Conservation (phyloP, 306 rosid species). For the Dalbergia cultrata region DNA sequence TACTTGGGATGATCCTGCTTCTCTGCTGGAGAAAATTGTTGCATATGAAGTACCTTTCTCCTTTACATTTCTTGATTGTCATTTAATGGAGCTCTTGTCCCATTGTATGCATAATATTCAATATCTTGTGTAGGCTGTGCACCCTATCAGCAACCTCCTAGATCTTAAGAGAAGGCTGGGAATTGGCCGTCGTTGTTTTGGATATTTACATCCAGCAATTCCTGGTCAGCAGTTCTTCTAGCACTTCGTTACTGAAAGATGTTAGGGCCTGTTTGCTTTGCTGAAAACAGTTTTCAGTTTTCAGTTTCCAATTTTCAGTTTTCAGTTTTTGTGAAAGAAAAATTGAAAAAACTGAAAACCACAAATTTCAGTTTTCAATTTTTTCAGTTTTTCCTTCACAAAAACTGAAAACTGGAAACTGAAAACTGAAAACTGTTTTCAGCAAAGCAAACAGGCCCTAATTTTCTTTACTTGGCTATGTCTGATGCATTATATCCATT, state of each 20-base stretch:
- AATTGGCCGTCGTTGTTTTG: slow-evolving; percentile 93
- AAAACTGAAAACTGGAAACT: no score
- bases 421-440: no score
- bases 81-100: slow-evolving; percentile 29
- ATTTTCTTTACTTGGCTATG: slow-evolving; percentile 27
- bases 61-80: slow-evolving; percentile 38
- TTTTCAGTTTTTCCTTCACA: no score
- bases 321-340: no score
- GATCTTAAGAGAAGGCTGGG: slow-evolving; percentile 99
- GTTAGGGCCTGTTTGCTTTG: no score
- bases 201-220: slow-evolving; percentile 93
- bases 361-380: no score
- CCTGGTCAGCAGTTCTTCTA: slow-evolving; percentile 74
- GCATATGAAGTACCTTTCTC: slow-evolving; percentile 79
- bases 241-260: slow-evolving; percentile 32
- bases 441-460: no score
- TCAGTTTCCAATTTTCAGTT: no score
- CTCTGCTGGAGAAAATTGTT: slow-evolving; percentile 95
- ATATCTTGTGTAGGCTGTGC: slow-evolving; percentile 82
- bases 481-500: slow-evolving; percentile 15
- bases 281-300: no score
- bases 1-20: slow-evolving; percentile 98
- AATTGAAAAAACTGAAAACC: no score
- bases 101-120: slow-evolving; percentile 36
- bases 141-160: slow-evolving; percentile 94